A percentile compares a stretch with the other conserved stretches of the same genome.
Conservation (phyloP, 257 asterid species). For the Nicotiana obtusifolia region DNA sequence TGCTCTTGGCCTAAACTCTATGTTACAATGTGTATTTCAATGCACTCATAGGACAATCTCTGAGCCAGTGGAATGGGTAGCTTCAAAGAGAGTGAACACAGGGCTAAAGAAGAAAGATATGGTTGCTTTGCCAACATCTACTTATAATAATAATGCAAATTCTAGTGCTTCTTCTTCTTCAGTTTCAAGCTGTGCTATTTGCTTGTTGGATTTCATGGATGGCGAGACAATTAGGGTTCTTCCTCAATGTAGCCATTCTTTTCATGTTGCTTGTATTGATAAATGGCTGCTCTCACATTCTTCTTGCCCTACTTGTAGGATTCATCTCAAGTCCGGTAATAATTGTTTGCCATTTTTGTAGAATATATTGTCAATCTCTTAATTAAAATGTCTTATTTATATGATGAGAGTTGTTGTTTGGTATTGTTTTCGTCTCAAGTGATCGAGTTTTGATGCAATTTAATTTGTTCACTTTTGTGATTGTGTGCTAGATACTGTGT, state of each 20-base stretch:
- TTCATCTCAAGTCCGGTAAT: slow-evolving; percentile 13
- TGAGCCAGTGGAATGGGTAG: slow-evolving; percentile 22
- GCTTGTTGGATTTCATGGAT: slow-evolving; percentile 25
- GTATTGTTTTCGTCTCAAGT: background rate
- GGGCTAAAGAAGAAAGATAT: slow-evolving; percentile 25
- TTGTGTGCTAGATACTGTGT: background rate
- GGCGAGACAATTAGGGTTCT: slow-evolving; percentile 22
- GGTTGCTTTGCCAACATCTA: slow-evolving; percentile 19
- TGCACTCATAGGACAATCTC: slow-evolving; percentile 13
- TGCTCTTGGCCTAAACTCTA: slow-evolving; percentile 25
- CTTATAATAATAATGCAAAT: slow-evolving; percentile 3
- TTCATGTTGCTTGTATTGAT: slow-evolving; percentile 29
- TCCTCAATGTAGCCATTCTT: slow-evolving; percentile 27
- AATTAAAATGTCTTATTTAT: background rate
- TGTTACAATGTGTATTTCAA: slow-evolving; percentile 20
- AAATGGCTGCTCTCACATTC: slow-evolving; percentile 28
- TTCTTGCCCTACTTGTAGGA: slow-evolving; percentile 32
- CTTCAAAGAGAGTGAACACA: slow-evolving; percentile 16
- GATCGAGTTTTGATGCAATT: background rate
- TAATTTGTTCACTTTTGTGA: background rate
- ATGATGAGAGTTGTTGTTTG: background rate
- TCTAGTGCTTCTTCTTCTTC: background rate
- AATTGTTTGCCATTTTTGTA: background rate
- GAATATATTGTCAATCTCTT: background rate
- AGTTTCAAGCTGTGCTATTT: slow-evolving; percentile 19